A percentile compares a stretch with the other conserved stretches of the same genome.
phyloP scores from a whole-genome alignment of 2,329 filamentous ascomycete genomes.

The Purpureocillium lavendulum region DNA sequence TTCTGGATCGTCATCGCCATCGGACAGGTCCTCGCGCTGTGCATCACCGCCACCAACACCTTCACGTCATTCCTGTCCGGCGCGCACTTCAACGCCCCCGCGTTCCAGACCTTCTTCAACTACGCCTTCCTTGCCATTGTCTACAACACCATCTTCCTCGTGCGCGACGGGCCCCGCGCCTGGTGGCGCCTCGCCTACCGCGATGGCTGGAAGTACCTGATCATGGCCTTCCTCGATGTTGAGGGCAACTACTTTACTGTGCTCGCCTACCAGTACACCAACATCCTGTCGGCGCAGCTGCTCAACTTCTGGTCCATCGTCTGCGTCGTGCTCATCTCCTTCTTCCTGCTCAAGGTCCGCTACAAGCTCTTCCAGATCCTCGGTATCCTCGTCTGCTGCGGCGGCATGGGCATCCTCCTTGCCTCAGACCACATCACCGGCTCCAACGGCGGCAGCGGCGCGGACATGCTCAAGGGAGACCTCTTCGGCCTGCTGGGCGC shows the following conservation, averaged over 20 bases:
- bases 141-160: conserved; percentile 73
- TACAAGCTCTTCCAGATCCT: conserved; percentile 80
- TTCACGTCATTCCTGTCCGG: conserved; percentile 67
- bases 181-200: conserved; percentile 55
- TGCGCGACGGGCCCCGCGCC: conserved; percentile 66
- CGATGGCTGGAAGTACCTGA: conserved; percentile 89
- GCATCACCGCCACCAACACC: conserved; percentile 89
- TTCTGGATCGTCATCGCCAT: conserved; percentile 80
- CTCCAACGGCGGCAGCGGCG: conserved; percentile 56
- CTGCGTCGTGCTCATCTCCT: conserved; percentile 78
- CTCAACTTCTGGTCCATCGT: conserved; percentile 99
- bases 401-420: conserved; percentile 80
- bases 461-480: conserved; percentile 81
- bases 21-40: conserved; percentile 78
- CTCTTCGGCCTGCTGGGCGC: conserved; percentile 85
- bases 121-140: conserved; percentile 77
- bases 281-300: conserved; percentile 83
- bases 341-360: conserved; percentile 74
- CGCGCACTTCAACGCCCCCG: conserved; percentile 70
- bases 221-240: conserved; percentile 88
- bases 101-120: conserved; percentile 94
- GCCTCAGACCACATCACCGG: conserved; percentile 80
- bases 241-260: conserved; percentile 98
- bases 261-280: conserved; percentile 86
- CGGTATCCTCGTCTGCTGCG: conserved; percentile 85